Conservation (phyloP, 768 basidiomycete species). For the Amanita exitialis region DNA sequence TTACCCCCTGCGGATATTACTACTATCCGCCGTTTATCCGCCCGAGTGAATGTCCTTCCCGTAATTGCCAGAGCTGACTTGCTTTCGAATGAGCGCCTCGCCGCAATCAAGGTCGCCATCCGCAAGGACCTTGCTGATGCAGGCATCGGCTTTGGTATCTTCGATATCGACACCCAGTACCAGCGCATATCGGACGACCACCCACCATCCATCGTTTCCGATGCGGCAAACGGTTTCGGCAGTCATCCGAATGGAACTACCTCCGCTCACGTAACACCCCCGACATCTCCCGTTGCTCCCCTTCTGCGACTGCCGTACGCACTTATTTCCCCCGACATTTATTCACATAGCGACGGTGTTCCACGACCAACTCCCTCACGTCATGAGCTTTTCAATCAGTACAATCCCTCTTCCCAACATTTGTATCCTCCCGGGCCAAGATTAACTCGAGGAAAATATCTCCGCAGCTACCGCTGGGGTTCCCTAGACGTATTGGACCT, state of each 20-base stretch:
- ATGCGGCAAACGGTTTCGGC: slow-evolving; percentile 43
- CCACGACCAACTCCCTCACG: slow-evolving; percentile 45
- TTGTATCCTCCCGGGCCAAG: slow-evolving; percentile 28
- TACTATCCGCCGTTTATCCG: slow-evolving; percentile 71
- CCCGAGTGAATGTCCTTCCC: slow-evolving; percentile 80
- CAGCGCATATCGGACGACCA: slow-evolving; percentile 34
- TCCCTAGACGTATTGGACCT: slow-evolving; percentile 71
- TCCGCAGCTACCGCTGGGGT: slow-evolving; percentile 78
- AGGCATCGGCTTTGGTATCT: slow-evolving; percentile 85
- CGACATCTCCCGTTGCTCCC: slow-evolving; percentile 54
- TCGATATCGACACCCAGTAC: slow-evolving; percentile 61
- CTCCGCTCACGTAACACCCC: slow-evolving; percentile 47
- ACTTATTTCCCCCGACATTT: slow-evolving; percentile 73
- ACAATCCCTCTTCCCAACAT: slow-evolving; percentile 45
- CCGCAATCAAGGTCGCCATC: slow-evolving; percentile 71
- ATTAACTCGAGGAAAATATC: slow-evolving; percentile 51
- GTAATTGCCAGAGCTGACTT: slow-evolving; percentile 77
- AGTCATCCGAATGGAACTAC: slow-evolving; percentile 41
- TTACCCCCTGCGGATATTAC: slow-evolving; percentile 64
- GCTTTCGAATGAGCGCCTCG: slow-evolving; percentile 73
- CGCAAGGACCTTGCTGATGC: slow-evolving; percentile 74
- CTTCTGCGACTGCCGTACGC: slow-evolving; percentile 72
- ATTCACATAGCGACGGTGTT: slow-evolving; percentile 79
- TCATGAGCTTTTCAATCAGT: slow-evolving; percentile 65
- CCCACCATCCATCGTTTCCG: slow-evolving; percentile 36